Evolutionary conservation across 331 rosid genomes (phyloP).

Genomic region (Dryas integrifolia): DNA sequence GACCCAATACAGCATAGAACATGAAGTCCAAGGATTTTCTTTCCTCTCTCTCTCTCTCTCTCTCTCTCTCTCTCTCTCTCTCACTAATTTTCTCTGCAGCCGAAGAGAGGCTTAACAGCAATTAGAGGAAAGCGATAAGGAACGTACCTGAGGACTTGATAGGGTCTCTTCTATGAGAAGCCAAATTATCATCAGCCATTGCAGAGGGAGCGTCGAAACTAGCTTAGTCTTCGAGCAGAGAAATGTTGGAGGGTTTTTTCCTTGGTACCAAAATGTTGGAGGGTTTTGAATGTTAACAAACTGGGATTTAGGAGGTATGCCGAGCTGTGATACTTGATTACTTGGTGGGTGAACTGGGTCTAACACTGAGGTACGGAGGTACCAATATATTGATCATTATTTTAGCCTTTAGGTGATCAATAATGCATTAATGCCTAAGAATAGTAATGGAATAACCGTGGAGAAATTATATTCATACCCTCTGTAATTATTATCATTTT

Average conservation of each 20-base stretch:
- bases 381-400: no score
- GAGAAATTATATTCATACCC: no score
- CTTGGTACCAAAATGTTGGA: no score
- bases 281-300: slow-evolving; percentile 2
- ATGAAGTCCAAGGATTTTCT: not conserved
- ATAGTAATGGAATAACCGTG: no score
- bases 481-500: no score
- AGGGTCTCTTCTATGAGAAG: slow-evolving; percentile 59
- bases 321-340: not conserved
- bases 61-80: not conserved
- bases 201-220: slow-evolving; percentile 14
- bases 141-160: slow-evolving; percentile 71
- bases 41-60: not conserved
- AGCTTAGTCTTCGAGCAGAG: slow-evolving; percentile 5
- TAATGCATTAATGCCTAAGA: no score
- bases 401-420: no score
- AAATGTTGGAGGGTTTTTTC: no score
- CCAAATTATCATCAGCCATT: slow-evolving; percentile 64
- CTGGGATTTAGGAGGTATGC: not conserved
- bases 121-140: not conserved
- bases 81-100: slow-evolving; percentile 15
- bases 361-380: no score
- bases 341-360: not conserved
- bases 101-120: not conserved
- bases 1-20: not conserved